Evolutionary conservation across 1,284 basidiomycete genomes (phyloP).

Genomic region (Boletus hoseneyae): DNA sequence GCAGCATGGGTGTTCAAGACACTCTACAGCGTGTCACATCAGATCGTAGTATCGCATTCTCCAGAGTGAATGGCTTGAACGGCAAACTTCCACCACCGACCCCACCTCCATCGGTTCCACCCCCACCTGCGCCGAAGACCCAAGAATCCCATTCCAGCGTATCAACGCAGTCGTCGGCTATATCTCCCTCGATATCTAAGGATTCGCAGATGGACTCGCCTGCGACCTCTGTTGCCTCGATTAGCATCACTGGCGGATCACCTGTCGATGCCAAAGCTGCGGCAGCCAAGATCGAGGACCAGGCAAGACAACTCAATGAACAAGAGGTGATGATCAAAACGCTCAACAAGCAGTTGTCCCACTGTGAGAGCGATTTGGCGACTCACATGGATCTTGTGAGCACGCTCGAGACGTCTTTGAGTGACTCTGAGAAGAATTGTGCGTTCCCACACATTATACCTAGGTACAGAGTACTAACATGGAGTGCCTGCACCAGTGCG

Average conservation of each 20-base stretch:
- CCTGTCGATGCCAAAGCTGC: conserved; percentile 51
- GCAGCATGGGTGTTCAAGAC: conserved; percentile 47
- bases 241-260: conserved; percentile 30
- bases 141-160: conserved; percentile 47
- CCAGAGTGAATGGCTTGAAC: conserved; percentile 56
- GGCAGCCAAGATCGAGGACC: conserved; percentile 62
- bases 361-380: conserved; percentile 88
- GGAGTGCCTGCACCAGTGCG: conserved; percentile 53
- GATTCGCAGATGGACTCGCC: conserved; percentile 67
- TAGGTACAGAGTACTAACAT: conserved; percentile 20
- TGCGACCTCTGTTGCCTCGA: conserved; percentile 56
- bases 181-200: conserved; percentile 53
- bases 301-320: conserved; percentile 74
- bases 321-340: conserved; percentile 90
- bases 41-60: conserved; percentile 54
- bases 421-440: conserved; percentile 89
- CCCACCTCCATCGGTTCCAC: conserved; percentile 84
- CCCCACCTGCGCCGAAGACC: conserved; percentile 72
- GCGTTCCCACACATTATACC: conserved; percentile 36
- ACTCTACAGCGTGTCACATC: conserved; percentile 43
- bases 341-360: conserved; percentile 85
- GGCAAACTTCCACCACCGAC: conserved; percentile 84
- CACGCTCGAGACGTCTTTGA: conserved; percentile 78
- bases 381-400: conserved; percentile 88
- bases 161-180: conserved; percentile 54